A percentile compares a stretch with the other conserved stretches of the same genome.
Evolutionary conservation across 805 yeast genomes (phyloP).

Genomic region (Yamadazyma laniorum): DNA sequence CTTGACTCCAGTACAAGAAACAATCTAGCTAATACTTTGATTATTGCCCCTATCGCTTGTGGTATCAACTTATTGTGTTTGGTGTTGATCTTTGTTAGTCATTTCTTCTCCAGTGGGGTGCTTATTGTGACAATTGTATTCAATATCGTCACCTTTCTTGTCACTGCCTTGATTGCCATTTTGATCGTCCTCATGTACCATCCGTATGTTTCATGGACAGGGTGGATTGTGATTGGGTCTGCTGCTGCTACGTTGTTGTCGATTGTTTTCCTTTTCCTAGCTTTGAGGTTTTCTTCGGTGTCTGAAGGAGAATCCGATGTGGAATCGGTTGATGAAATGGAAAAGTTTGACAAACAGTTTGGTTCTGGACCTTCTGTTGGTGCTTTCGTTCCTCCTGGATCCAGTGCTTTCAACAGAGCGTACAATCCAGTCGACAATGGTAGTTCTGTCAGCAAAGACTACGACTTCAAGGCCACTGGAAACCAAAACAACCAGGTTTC

Average conservation of each 20-base stretch:
- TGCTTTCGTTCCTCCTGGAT: slow-evolving; percentile 16
- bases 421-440: slow-evolving; percentile 14
- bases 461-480: slow-evolving; percentile 18
- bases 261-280: slow-evolving; percentile 46
- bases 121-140: slow-evolving; percentile 43
- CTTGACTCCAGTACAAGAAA: slow-evolving; percentile 46
- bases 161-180: slow-evolving; percentile 54
- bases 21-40: slow-evolving; percentile 51
- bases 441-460: slow-evolving; percentile 25
- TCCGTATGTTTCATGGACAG: slow-evolving; percentile 69
- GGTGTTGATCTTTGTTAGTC: slow-evolving; percentile 22
- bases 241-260: slow-evolving; percentile 55
- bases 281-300: slow-evolving; percentile 25
- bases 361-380: slow-evolving; percentile 4
- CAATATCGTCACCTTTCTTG: slow-evolving; percentile 49
- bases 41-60: slow-evolving; percentile 66
- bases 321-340: slow-evolving; percentile 14
- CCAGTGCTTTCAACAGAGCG: slow-evolving; percentile 6
- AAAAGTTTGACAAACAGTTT: slow-evolving; percentile 22
- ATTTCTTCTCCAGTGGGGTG: slow-evolving; percentile 22
- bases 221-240: slow-evolving; percentile 69
- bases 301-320: slow-evolving; percentile 17
- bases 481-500: slow-evolving; percentile 1
- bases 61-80: slow-evolving; percentile 51
- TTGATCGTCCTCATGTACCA: slow-evolving; percentile 56